Base-by-base conservation (phyloP, 139 green algal genomes). In the Coelastrella sp. region DNA sequence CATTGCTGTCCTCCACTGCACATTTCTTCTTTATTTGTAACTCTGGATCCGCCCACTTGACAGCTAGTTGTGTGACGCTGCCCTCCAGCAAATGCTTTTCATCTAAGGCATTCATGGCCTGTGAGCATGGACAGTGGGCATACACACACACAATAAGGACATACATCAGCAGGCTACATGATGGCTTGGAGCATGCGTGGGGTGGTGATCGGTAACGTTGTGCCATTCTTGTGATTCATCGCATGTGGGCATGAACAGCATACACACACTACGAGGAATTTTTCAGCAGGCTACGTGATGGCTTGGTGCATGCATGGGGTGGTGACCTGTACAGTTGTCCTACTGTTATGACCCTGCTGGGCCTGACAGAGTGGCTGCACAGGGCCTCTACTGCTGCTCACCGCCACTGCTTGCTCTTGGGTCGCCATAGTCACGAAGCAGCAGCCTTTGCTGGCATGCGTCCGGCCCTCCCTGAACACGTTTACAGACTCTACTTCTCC, bases 31-130 rank as follows among this genome's bases (percentile, higher is more conserved):
- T 94, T 10, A 89, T 56, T 59, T 95, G 92, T 82, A 95, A 91
- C 10, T 94, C 90, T 19, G 94, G 92, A 77, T 96, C 94, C 7
- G 90, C 94, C 92, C 94, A 96, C 47, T 92, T 89, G 3, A 94
- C 92, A 2, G 87, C 77, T 8, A 91, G 47, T 4, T 57, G 87
- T 8, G 64, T 86, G 10, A 23, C 14, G 65, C 47, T 64, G 58
- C 78, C 87, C 78, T 87, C 78, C 65, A 91, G 66, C 22, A 89
- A 64, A 16, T 92, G 88, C 68, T 73, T 74, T 59, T 95, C 85
- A 57, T 94, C 93, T 16, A 95, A 74, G 0, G 75, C 77, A 10
- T 91, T 66, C 85, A 95, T 93, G 1, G 93, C 90, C 81, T 87
- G 81, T 47, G 32, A 47, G 32, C 32, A 47, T 47, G 32, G 32